These are phyloP conservation scores for Aspergillus steynii DNA, from an alignment of 495 filamentous ascomycete genomes.

Conservation along the genomic window DNA sequence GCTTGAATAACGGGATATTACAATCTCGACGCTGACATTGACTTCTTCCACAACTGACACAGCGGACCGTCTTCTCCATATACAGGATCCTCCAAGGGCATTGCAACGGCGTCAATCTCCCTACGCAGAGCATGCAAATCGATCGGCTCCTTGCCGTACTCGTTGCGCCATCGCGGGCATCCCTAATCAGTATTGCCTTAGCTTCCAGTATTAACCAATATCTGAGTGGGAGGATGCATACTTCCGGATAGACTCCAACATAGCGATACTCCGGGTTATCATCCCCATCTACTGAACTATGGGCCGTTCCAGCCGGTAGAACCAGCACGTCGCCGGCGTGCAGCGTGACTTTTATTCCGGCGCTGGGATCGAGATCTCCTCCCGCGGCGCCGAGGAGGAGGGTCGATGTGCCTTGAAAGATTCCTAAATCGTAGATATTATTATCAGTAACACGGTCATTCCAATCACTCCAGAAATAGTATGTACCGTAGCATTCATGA, in stretches of 20 bases:
- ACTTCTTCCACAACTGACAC: background rate
- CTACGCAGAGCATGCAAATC: constrained; percentile 5
- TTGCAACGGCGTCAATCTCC: background rate
- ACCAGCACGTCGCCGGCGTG: constrained; percentile 12
- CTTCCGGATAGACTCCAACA: constrained; percentile 12
- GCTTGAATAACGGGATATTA: too few relatives aligned
- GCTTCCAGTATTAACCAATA: too few relatives aligned
- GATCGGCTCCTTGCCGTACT: constrained; percentile 2
- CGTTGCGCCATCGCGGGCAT: constrained; percentile 11
- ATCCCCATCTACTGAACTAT: constrained; percentile 5
- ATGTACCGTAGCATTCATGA: constrained; percentile 13
- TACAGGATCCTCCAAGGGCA: background rate
- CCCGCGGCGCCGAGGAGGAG: constrained; percentile 8
- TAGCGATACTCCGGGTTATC: constrained; percentile 6
- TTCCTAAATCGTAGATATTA: background rate
- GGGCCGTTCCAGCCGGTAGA: constrained; percentile 12
- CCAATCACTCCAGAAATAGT: background rate
- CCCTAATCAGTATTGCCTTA: constrained; percentile 1
- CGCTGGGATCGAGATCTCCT: background rate
- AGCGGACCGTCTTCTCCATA: background rate
- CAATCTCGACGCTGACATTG: too few relatives aligned
- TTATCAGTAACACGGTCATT: too few relatives aligned
- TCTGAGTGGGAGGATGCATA: background rate
- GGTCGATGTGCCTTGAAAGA: constrained; percentile 9
- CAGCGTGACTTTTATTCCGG: constrained; percentile 8